phyloP scores from a whole-genome alignment of 2,329 filamentous ascomycete genomes.

The Rachicladosporium sp. region DNA sequence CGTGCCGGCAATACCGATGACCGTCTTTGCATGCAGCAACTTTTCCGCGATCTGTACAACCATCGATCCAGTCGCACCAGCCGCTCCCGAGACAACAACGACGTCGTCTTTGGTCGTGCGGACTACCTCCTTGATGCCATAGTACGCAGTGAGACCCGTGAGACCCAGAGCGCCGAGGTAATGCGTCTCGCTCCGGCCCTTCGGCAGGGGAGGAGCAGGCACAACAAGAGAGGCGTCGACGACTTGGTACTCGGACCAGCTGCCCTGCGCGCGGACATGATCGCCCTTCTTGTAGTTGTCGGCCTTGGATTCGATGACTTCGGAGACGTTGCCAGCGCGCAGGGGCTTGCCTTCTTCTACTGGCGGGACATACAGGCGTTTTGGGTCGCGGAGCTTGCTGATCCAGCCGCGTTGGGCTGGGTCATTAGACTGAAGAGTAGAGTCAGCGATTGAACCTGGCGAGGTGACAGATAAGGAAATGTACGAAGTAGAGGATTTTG shows the following conservation, averaged over 20 bases:
- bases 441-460: no score
- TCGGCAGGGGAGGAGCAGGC: conserved; percentile 13
- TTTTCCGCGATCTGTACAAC: conserved; percentile 43
- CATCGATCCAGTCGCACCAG: conserved; percentile 37
- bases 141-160: conserved; percentile 36
- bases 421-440: conserved; percentile 31
- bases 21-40: conserved; percentile 30
- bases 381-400: conserved; percentile 25
- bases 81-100: conserved; percentile 37
- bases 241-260: conserved; percentile 33
- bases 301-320: conserved; percentile 27
- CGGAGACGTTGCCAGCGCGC: conserved; percentile 24
- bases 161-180: conserved; percentile 36
- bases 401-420: conserved; percentile 43
- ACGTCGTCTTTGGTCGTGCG: conserved; percentile 29
- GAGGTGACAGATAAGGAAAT: no score
- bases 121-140: conserved; percentile 31
- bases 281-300: conserved; percentile 23
- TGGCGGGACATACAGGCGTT: conserved; percentile 35
- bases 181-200: conserved; percentile 30
- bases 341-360: conserved; percentile 30
- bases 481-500: conserved; percentile 30
- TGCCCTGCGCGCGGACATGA: conserved; percentile 20
- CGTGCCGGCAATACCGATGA: conserved; percentile 42
- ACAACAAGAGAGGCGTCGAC: conserved; percentile 21